Evolutionary conservation across 2,329 filamentous ascomycete genomes (phyloP).

Genomic region (Acrocalymma vagum): DNA sequence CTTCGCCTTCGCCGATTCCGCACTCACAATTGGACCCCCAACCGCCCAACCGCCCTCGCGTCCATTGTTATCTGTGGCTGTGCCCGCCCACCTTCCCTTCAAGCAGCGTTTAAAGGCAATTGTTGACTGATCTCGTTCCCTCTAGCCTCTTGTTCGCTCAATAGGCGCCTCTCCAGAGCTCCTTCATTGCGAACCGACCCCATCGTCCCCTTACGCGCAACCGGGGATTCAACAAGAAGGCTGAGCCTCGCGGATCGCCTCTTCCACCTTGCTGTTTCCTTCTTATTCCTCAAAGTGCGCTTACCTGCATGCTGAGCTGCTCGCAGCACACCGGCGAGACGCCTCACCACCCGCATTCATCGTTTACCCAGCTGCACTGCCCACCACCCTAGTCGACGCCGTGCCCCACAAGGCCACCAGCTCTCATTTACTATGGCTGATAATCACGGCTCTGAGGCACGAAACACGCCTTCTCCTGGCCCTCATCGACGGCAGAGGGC

Average conservation of each 20-base stretch:
- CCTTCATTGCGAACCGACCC: too few relatives aligned
- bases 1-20: too few relatives aligned
- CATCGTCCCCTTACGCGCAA: too few relatives aligned
- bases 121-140: too few relatives aligned
- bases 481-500: slow-evolving; percentile 50
- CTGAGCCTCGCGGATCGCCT: slow-evolving; percentile 24
- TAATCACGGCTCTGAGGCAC: slow-evolving; percentile 28
- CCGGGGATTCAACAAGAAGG: neutral
- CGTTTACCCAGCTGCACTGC: slow-evolving; percentile 29
- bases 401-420: slow-evolving; percentile 26
- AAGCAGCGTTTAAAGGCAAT: too few relatives aligned
- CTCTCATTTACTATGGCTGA: slow-evolving; percentile 45
- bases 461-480: slow-evolving; percentile 36
- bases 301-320: slow-evolving; percentile 31
- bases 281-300: slow-evolving; percentile 23
- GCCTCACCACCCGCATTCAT: slow-evolving; percentile 34
- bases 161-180: too few relatives aligned
- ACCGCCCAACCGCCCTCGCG: too few relatives aligned
- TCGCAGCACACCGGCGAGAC: slow-evolving; percentile 38
- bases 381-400: slow-evolving; percentile 18
- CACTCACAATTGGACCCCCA: too few relatives aligned
- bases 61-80: too few relatives aligned
- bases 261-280: slow-evolving; percentile 10
- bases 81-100: too few relatives aligned
- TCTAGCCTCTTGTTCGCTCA: too few relatives aligned